phyloP scores from a whole-genome alignment of 208 protist genomes.

The Blastocrithidia nonstop region DNA sequence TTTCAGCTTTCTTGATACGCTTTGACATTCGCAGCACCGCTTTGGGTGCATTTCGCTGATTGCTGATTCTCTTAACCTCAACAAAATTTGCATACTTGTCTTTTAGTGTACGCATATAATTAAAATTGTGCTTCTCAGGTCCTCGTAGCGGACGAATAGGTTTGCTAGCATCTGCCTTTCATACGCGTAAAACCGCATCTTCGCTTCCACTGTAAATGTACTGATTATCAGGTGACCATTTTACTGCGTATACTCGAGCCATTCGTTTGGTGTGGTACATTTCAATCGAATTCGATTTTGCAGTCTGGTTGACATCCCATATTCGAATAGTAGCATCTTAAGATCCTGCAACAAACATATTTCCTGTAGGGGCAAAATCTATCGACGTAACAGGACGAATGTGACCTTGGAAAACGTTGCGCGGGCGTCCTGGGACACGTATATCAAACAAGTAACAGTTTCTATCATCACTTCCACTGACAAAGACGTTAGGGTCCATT shows the following conservation, averaged over 20 bases:
- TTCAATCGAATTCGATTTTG: conserved; percentile 82
- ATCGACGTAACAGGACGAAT: conserved; percentile 89
- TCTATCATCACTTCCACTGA: conserved; percentile 92
- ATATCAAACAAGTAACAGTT: conserved; percentile 98
- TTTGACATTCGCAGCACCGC: conserved; percentile 36
- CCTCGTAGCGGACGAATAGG: conserved; percentile 75
- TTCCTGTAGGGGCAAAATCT: conserved; percentile 94
- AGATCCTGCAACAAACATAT: conserved; percentile 88
- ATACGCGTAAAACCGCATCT: conserved; percentile 94
- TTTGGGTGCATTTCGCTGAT: conserved; percentile 82
- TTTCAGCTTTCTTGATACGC: conserved; percentile 60
- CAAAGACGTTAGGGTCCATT: conserved; percentile 95
- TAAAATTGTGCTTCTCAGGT: conserved; percentile 82
- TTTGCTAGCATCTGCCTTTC: conserved; percentile 90
- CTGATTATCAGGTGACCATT: conserved; percentile 86
- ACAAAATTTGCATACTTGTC: conserved; percentile 75
- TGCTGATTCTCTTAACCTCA: conserved; percentile 78
- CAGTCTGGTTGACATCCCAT: conserved; percentile 78
- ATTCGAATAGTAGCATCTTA: conserved; percentile 94
- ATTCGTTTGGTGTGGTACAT: conserved; percentile 98
- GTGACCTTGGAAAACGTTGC: conserved; percentile 93
- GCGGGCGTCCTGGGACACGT: conserved; percentile 82
- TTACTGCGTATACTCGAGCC: conserved; percentile 89
- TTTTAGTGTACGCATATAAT: conserved; percentile 88
- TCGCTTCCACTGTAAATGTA: conserved; percentile 94